phyloP scores from a whole-genome alignment of 148 eudicot genomes.

The Rhododendron mucronatum region DNA sequence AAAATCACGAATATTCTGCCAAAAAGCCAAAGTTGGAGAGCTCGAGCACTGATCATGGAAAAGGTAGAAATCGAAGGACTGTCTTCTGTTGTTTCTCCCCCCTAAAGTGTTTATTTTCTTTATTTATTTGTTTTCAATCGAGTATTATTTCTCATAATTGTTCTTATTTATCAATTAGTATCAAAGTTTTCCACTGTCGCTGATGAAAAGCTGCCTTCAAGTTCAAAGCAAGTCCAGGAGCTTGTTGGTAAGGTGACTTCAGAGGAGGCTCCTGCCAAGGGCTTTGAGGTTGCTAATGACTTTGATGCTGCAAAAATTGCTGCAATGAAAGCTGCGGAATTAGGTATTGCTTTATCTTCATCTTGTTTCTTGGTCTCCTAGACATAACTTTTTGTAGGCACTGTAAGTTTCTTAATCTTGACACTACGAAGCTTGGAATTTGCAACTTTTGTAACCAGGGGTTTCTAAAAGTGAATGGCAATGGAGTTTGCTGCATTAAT shows the following conservation, averaged over 20 bases:
- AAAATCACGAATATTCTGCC: slow-evolving; percentile 29
- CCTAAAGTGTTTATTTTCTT: neutral
- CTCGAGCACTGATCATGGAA: slow-evolving; percentile 24
- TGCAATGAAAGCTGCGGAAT: slow-evolving; percentile 89
- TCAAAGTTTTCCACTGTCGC: slow-evolving; percentile 17
- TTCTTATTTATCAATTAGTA: slow-evolving; percentile 14
- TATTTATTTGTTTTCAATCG: neutral
- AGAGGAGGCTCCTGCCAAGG: slow-evolving; percentile 43
- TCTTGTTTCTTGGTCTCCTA: neutral
- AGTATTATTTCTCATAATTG: slow-evolving; percentile 1
- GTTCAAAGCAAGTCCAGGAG: slow-evolving; percentile 35
- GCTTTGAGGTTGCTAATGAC: slow-evolving; percentile 34
- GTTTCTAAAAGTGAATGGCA: neutral
- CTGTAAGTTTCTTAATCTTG: neutral
- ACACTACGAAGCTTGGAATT: neutral
- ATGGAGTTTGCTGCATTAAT: neutral
- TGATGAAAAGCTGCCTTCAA: slow-evolving; percentile 36
- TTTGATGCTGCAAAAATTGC: slow-evolving; percentile 91
- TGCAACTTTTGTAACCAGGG: neutral
- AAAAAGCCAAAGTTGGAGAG: slow-evolving; percentile 55
- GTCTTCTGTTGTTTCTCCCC: neutral
- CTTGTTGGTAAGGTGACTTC: slow-evolving; percentile 30
- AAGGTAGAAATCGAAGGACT: slow-evolving; percentile 28
- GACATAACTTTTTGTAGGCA: neutral
- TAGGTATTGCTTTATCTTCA: slow-evolving; percentile 38